Evolutionary conservation across 345 rosid genomes (phyloP).

Genomic region (Erysimum cheiranthoides): DNA sequence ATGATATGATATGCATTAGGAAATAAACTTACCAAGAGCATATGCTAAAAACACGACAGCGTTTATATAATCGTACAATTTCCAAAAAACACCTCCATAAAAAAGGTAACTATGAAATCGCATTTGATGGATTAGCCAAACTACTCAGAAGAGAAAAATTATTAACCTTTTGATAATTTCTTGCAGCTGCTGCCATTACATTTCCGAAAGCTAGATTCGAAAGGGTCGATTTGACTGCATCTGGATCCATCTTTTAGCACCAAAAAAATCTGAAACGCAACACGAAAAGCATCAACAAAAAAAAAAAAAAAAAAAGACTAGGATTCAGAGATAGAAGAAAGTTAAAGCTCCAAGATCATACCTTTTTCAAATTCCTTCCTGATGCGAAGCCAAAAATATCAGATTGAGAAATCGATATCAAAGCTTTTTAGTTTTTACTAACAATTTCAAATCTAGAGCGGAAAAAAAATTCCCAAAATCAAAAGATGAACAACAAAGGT

Average conservation of each 20-base stretch:
- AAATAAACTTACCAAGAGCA: neutral
- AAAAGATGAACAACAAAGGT: slow-evolving; percentile 11
- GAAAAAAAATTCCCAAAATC: slow-evolving; percentile 7
- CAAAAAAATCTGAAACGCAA: slow-evolving; percentile 16
- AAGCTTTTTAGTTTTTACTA: neutral
- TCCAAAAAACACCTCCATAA: neutral
- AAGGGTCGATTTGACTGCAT: slow-evolving; percentile 86
- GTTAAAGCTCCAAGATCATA: slow-evolving; percentile 11
- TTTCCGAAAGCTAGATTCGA: slow-evolving; percentile 89
- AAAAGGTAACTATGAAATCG: neutral
- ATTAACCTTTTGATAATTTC: slow-evolving; percentile 80
- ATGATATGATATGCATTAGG: neutral
- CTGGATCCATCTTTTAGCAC: slow-evolving; percentile 70
- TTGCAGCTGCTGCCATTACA: slow-evolving; percentile 98
- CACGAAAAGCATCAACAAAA: slow-evolving; percentile 4
- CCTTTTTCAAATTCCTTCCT: slow-evolving; percentile 19
- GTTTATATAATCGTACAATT: neutral
- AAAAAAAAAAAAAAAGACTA: too few relatives aligned
- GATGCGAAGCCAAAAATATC: neutral
- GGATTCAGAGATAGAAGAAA: slow-evolving; percentile 9
- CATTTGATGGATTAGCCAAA: slow-evolving; percentile 19
- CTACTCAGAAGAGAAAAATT: neutral
- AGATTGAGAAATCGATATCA: slow-evolving; percentile 27
- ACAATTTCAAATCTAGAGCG: slow-evolving; percentile 42
- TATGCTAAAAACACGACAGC: neutral